Percentiles rank a stretch among this genome's conserved stretches.
phyloP scores from a whole-genome alignment of 2,329 filamentous ascomycete genomes.

The Neonectria coccinea region DNA sequence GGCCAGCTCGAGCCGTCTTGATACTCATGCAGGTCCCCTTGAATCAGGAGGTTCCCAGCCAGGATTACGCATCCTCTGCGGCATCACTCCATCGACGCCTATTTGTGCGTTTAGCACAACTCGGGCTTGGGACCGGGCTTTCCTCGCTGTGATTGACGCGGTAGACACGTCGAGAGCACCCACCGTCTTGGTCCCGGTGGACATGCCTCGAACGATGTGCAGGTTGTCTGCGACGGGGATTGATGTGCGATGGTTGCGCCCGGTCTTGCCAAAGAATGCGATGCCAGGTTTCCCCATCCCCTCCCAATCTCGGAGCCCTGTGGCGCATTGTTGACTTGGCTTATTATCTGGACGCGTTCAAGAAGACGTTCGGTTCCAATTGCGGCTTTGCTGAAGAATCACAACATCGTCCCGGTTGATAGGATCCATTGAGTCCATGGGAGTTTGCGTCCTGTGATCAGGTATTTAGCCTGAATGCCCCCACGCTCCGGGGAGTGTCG shows the following conservation, averaged over 20 bases:
- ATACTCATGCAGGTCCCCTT: slow-evolving; percentile 36
- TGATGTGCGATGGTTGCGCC: background rate
- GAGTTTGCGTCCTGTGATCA: slow-evolving; percentile 1
- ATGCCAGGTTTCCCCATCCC: slow-evolving; percentile 31
- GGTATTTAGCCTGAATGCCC: slow-evolving; percentile 42
- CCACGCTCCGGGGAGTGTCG: slow-evolving; percentile 33
- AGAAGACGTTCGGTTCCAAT: background rate
- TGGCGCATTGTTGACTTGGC: background rate
- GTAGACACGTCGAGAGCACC: slow-evolving; percentile 24
- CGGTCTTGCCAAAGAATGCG: background rate
- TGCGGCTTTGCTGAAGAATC: background rate
- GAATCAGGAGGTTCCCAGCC: slow-evolving; percentile 26
- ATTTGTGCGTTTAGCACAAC: slow-evolving; percentile 46
- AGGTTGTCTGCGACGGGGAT: slow-evolving; percentile 31
- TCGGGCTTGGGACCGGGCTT: slow-evolving; percentile 8
- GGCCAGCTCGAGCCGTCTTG: slow-evolving; percentile 10
- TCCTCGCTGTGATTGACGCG: slow-evolving; percentile 43
- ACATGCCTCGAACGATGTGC: slow-evolving; percentile 28
- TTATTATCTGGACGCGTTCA: background rate
- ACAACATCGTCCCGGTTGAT: background rate
- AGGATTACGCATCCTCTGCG: slow-evolving; percentile 7
- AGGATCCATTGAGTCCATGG: background rate
- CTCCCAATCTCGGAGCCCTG: slow-evolving; percentile 27
- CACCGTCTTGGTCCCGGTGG: slow-evolving; percentile 1
- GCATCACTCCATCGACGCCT: slow-evolving; percentile 23